phyloP scores from a whole-genome alignment of 2,329 filamentous ascomycete genomes.

The Hymenoscyphus infarciens region DNA sequence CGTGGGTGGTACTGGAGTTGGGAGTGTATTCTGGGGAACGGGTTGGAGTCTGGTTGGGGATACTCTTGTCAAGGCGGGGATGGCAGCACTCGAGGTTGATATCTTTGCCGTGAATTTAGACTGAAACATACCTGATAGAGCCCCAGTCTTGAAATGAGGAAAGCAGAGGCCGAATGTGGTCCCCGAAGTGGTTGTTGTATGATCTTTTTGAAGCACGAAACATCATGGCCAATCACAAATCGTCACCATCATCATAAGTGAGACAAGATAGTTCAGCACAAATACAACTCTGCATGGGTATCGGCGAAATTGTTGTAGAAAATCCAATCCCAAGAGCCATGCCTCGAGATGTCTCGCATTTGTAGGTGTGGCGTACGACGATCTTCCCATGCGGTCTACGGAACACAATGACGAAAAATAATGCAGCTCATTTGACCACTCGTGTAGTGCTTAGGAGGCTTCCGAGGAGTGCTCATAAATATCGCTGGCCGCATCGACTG shows the following conservation, averaged over 20 bases:
- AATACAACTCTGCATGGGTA: neutral
- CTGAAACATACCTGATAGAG: neutral
- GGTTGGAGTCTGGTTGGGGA: slow-evolving; percentile 11
- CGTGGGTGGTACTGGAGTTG: neutral
- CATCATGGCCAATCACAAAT: neutral
- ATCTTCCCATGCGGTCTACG: neutral
- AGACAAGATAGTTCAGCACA: neutral
- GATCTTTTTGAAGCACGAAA: neutral
- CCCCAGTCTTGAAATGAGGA: neutral
- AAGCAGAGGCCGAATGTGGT: neutral
- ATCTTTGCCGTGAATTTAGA: slow-evolving; percentile 34
- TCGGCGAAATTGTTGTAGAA: neutral
- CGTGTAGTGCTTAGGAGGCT: neutral
- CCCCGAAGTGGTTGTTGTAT: neutral
- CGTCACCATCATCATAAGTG: neutral
- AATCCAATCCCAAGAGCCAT: neutral
- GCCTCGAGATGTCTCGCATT: neutral
- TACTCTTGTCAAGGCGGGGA: slow-evolving; percentile 8
- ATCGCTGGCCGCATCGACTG: neutral
- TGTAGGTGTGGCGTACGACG: neutral
- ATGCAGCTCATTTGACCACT: neutral
- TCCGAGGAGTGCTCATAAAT: neutral
- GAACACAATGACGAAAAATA: neutral
- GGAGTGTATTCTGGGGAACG: slow-evolving; percentile 12
- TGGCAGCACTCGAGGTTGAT: slow-evolving; percentile 16